Percentiles rank a stretch among this genome's conserved stretches.
phyloP scores from a whole-genome alignment of 1,284 basidiomycete genomes.

The Marasmius fiardii region DNA sequence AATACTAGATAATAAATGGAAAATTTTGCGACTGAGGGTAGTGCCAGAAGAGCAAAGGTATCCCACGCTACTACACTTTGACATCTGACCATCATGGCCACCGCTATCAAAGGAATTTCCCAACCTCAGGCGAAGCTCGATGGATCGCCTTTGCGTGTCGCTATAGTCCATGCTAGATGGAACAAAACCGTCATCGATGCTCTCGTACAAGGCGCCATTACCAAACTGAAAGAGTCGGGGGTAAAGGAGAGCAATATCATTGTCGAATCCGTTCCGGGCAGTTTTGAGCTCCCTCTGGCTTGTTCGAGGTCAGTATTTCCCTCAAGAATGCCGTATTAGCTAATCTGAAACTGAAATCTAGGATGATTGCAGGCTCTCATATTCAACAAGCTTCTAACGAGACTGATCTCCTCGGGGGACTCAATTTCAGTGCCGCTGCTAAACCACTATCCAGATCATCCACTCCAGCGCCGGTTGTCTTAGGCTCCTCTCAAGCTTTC shows the following conservation, averaged over 20 bases:
- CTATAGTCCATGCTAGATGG: slow-evolving; percentile 94
- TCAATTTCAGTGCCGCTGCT: slow-evolving; percentile 43
- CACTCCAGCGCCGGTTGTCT: slow-evolving; percentile 42
- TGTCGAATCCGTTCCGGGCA: slow-evolving; percentile 90
- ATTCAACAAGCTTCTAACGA: slow-evolving; percentile 72
- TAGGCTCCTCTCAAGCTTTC: slow-evolving; percentile 62
- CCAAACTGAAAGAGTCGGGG: slow-evolving; percentile 78
- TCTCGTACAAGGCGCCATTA: slow-evolving; percentile 74
- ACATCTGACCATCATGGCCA: slow-evolving; percentile 33
- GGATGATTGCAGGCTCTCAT: slow-evolving; percentile 82
- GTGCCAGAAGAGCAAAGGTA: slow-evolving; percentile 21
- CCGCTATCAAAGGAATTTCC: slow-evolving; percentile 75
- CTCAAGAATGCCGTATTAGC: not conserved
- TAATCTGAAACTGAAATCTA: slow-evolving; percentile 25
- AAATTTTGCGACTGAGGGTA: not conserved
- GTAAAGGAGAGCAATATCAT: slow-evolving; percentile 91
- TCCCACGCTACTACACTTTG: slow-evolving; percentile 27
- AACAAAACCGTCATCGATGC: slow-evolving; percentile 85
- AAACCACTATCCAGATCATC: slow-evolving; percentile 42
- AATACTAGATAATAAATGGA: too few relatives aligned
- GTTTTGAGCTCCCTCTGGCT: slow-evolving; percentile 90
- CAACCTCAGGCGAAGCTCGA: slow-evolving; percentile 64
- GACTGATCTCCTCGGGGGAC: slow-evolving; percentile 78
- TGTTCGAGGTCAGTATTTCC: slow-evolving; percentile 60
- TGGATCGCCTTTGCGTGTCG: slow-evolving; percentile 77